A percentile compares a stretch with the other conserved stretches of the same genome.
Evolutionary conservation across 352 stramenopile genomes (phyloP).

Genomic region (Halophytophthora polymorphica): DNA sequence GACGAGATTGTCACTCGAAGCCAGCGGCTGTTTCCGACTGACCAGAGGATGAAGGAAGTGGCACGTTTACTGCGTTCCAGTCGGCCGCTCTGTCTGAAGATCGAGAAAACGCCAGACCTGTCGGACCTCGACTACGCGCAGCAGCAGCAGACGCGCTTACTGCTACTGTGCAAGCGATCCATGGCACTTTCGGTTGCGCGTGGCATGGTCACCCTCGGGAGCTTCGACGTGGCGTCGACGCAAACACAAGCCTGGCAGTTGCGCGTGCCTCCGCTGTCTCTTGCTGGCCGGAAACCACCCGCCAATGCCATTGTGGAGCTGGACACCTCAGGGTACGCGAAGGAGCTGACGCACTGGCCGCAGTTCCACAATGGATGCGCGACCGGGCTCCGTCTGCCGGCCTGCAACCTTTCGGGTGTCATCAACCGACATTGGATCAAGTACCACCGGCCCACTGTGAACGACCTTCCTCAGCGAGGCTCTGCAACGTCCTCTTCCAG

Average conservation of each 20-base stretch:
- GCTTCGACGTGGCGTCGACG: constrained; percentile 60
- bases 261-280: constrained; percentile 88
- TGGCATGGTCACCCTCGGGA: constrained; percentile 97
- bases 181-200: constrained; percentile 92
- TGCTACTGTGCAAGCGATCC: constrained; percentile 92
- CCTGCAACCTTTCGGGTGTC: constrained; percentile 57
- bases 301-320: constrained; percentile 92
- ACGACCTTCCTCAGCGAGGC: constrained; percentile 18
- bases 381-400: constrained; percentile 89
- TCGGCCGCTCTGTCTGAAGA: constrained; percentile 62
- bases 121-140: constrained; percentile 73
- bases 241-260: constrained; percentile 86
- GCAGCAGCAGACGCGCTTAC: constrained; percentile 93
- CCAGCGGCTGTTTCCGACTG: constrained; percentile 59
- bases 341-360: constrained; percentile 94
- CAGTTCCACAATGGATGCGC: constrained; percentile 99
- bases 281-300: constrained; percentile 93
- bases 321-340: constrained; percentile 86
- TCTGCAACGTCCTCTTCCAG: constrained; percentile 6
- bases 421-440: constrained; percentile 98
- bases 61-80: constrained; percentile 75
- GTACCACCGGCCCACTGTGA: constrained; percentile 91
- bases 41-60: constrained; percentile 83
- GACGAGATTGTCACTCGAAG: constrained; percentile 50
- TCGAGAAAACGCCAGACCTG: constrained; percentile 61